phyloP scores from a whole-genome alignment of 495 filamentous ascomycete genomes.

The Usnea hakonensis region DNA sequence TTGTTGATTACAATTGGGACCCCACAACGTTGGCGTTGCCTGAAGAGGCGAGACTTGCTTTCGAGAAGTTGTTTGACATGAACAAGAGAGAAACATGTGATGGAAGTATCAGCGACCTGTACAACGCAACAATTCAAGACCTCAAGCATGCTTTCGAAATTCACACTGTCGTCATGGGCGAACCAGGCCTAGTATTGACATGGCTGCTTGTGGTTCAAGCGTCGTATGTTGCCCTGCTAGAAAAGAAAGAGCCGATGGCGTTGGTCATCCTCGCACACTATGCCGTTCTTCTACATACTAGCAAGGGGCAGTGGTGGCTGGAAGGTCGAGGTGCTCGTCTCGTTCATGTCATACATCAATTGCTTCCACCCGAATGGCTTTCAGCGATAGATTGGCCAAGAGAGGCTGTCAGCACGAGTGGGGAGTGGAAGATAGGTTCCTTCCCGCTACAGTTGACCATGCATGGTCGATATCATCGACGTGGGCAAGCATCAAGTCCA shows the following conservation, averaged over 20 bases:
- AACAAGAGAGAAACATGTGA: neutral
- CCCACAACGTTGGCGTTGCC: neutral
- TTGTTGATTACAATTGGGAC: neutral
- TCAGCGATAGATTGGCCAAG: slow-evolving; percentile 31
- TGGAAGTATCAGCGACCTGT: neutral
- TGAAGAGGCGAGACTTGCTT: neutral
- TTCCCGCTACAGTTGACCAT: too few relatives aligned
- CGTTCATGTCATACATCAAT: slow-evolving; percentile 27
- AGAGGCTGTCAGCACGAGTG: neutral
- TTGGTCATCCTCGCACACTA: slow-evolving; percentile 38
- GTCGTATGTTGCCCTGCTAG: slow-evolving; percentile 26
- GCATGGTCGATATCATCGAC: too few relatives aligned
- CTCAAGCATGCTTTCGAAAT: slow-evolving; percentile 7
- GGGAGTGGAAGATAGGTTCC: neutral
- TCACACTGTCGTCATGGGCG: neutral
- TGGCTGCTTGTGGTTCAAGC: slow-evolving; percentile 4
- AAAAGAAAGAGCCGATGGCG: slow-evolving; percentile 31
- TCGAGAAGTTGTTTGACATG: neutral
- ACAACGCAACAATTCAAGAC: neutral
- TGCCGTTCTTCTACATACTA: slow-evolving; percentile 34
- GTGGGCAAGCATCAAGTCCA: too few relatives aligned
- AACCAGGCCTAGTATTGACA: slow-evolving; percentile 4
- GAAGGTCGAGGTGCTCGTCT: slow-evolving; percentile 36
- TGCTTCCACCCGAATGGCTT: slow-evolving; percentile 23
- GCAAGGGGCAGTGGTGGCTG: slow-evolving; percentile 35